Evolutionary conservation across 495 filamentous ascomycete species (phyloP), one percentile per base, ranked within the genome.

Genomic region (Penicillium diatomitis): DNA sequence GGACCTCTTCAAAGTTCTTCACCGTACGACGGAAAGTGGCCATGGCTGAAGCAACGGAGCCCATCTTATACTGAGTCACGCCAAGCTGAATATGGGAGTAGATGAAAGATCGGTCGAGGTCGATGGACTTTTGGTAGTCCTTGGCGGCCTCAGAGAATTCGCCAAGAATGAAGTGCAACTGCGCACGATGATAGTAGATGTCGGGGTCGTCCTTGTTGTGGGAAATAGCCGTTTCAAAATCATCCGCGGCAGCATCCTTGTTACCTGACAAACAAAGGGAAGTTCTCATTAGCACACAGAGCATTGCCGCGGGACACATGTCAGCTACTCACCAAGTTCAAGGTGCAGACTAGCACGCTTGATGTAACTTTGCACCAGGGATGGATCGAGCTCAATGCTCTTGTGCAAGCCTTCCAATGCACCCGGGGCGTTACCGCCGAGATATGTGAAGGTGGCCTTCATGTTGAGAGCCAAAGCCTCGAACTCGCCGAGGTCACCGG

Each of bases 51-150:
- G 92, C 92, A 42, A 97, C 86, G 7, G 89, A 96, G 48, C 92
- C 94, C 88, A 96, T 94, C 82, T 99, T 99, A 73, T 99, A 99
- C 70, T 99, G 92, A 40, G 92, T 99, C 37, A 99, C 92, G 70
- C 92, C 92, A 44, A 99, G 87, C 67, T 99, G 92, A 57, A 99
- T 97, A 75, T 98, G 92, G 7, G 92, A 97, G 77, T 94, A 98
- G 73, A 98, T 98, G 69, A 98, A 98, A 47, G 86, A 83, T 39
- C 77, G 73, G 75, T 98, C 92, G 36, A 98, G 81, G 57, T 97
- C 92, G 63, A 98, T 99, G 12, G 92, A 97, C 71, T 95, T 95
- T 64, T 99, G 92, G 70, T 99, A 99, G 68, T 99, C 92, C 71
- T 92, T 95, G 27, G 91, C 90, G 8, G 92, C 92, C 44, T 94